Evolutionary conservation across 768 basidiomycete species (phyloP).

Genomic region (Boletus sp.): DNA sequence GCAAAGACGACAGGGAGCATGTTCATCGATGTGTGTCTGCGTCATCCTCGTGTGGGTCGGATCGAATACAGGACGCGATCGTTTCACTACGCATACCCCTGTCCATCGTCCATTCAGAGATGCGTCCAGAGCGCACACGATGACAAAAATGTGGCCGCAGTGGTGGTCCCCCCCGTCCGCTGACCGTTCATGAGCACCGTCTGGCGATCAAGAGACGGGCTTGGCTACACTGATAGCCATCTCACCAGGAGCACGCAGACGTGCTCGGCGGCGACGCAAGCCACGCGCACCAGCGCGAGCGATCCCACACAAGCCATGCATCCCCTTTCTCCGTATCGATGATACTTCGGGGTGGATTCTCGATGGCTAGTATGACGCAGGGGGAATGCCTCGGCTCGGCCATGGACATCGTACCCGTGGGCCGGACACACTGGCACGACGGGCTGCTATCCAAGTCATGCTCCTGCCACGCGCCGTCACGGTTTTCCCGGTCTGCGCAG

Average conservation of each 20-base stretch:
- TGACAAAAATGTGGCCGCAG: neutral
- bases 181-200: neutral
- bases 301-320: neutral
- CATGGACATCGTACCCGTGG: neutral
- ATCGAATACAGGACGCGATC: neutral
- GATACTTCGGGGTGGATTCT: neutral
- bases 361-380: neutral
- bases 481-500: too few species aligned
- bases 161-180: neutral
- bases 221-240: neutral
- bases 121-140: too few species aligned
- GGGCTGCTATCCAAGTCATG: neutral
- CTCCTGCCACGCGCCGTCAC: neutral
- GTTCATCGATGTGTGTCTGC: neutral
- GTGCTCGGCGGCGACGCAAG: neutral
- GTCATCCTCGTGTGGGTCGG: neutral
- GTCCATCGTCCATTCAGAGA: too few species aligned
- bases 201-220: neutral
- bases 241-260: neutral
- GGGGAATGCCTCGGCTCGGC: neutral
- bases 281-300: neutral
- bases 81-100: neutral
- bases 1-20: neutral
- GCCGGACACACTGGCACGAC: neutral
- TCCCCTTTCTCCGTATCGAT: neutral